Percentiles rank a stretch among this genome's conserved stretches.
Conservation (phyloP, 495 filamentous ascomycete genomes). For the Hypomontagnella monticulosa region DNA sequence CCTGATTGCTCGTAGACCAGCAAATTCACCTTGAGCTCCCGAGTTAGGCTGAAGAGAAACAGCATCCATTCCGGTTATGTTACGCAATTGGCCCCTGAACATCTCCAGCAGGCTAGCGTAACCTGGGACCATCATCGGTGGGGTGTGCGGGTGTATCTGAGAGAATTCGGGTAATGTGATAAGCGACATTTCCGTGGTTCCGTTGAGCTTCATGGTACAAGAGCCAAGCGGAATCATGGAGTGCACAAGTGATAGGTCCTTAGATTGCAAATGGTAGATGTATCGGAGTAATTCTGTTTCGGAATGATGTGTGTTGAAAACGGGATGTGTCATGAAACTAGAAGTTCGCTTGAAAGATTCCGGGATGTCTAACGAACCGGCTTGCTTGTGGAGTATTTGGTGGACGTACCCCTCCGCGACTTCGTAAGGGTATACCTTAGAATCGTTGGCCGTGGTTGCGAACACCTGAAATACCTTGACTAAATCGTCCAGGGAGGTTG, state of each 20-base stretch:
- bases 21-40: constrained; percentile 95
- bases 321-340: constrained; percentile 85
- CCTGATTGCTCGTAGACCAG: constrained; percentile 91
- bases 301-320: constrained; percentile 97
- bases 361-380: constrained; percentile 63
- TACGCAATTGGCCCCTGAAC: constrained; percentile 78
- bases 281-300: constrained; percentile 96
- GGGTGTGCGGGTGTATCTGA: constrained; percentile 85
- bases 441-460: constrained; percentile 33
- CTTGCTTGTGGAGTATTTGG: constrained; percentile 50
- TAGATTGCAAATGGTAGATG: constrained; percentile 93
- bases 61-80: constrained; percentile 90
- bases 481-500: constrained; percentile 45
- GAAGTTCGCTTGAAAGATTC: constrained; percentile 75
- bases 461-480: constrained; percentile 45
- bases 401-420: constrained; percentile 48
- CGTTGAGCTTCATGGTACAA: constrained; percentile 99
- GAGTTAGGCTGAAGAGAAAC: constrained; percentile 97
- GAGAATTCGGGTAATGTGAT: constrained; percentile 87
- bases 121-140: constrained; percentile 68
- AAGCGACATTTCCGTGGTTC: constrained; percentile 92
- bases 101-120: constrained; percentile 76
- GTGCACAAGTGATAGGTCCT: constrained; percentile 93
- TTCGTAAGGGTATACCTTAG: constrained; percentile 47
- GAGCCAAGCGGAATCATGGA: constrained; percentile 99